Conservation (phyloP, 345 rosid genomes). For the Alliaria petiolata region DNA sequence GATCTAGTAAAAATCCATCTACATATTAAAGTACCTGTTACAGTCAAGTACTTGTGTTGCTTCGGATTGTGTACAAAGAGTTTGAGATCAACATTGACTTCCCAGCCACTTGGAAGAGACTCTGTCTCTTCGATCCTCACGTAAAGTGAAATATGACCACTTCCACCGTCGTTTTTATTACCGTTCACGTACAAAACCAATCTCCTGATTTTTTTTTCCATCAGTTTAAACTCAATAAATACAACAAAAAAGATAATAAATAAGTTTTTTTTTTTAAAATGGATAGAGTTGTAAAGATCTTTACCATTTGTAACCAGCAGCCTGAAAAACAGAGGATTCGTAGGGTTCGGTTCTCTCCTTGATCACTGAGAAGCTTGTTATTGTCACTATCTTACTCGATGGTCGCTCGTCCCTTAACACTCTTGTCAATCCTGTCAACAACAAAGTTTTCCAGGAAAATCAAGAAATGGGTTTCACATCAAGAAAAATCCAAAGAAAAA, state of each 20-base stretch:
- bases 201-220: conserved; percentile 20
- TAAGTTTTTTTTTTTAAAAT: no score
- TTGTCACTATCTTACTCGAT: conserved; percentile 34
- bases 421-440: conserved; percentile 20
- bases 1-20: not conserved
- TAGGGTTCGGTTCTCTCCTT: conserved; percentile 16
- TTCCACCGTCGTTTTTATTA: conserved; percentile 22
- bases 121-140: conserved; percentile 23
- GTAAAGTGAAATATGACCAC: conserved; percentile 33
- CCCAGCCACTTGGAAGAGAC: conserved; percentile 26
- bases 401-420: conserved; percentile 25
- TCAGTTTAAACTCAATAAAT: no score
- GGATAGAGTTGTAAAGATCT: not conserved
- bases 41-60: conserved; percentile 21
- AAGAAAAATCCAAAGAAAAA: not conserved
- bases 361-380: conserved; percentile 32
- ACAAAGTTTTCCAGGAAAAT: not conserved
- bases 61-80: conserved; percentile 30
- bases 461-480: not conserved
- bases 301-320: conserved; percentile 43
- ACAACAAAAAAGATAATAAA: no score
- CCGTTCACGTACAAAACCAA: conserved; percentile 36
- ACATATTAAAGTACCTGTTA: conserved; percentile 25
- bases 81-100: conserved; percentile 31
- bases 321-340: conserved; percentile 38